A percentile compares a stretch with the other conserved stretches of the same genome.
phyloP scores from a whole-genome alignment of 176 grass and related monocot species.

The Oryza australiensis region DNA sequence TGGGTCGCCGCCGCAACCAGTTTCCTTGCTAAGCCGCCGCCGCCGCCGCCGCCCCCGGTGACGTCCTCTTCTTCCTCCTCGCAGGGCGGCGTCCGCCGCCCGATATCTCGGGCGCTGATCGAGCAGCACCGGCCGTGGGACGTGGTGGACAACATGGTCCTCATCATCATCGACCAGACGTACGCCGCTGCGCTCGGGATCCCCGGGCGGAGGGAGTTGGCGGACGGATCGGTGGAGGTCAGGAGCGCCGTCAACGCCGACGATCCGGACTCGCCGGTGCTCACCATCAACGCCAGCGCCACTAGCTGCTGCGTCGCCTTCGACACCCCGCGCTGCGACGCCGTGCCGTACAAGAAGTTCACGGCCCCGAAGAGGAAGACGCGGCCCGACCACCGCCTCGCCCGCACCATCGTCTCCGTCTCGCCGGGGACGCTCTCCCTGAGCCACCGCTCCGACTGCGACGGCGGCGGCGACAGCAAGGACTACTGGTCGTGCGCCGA shows the following conservation, averaged over 20 bases:
- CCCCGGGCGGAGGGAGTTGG: neutral
- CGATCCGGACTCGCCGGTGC: slow-evolving; percentile 36
- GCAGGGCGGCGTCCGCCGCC: too few relatives aligned
- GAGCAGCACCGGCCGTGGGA: slow-evolving; percentile 19
- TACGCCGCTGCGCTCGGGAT: slow-evolving; percentile 12
- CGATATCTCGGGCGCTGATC: neutral
- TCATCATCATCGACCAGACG: slow-evolving; percentile 36
- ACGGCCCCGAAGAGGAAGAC: neutral
- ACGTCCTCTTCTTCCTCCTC: neutral
- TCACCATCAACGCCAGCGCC: slow-evolving; percentile 31
- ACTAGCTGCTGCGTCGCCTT: slow-evolving; percentile 36
- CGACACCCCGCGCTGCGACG: neutral
- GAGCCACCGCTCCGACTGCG: neutral
- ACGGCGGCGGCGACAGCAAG: neutral
- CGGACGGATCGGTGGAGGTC: neutral
- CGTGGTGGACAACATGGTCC: neutral
- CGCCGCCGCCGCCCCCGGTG: neutral
- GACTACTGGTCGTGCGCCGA: neutral
- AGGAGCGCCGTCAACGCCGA: slow-evolving; percentile 16
- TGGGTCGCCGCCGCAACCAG: too few relatives aligned
- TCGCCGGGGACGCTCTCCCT: slow-evolving; percentile 27
- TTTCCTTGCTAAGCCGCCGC: too few relatives aligned
- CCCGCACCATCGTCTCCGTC: neutral
- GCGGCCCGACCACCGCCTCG: neutral
- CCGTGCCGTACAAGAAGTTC: neutral